Evolutionary conservation across 768 basidiomycete genomes (phyloP), one percentile per base, ranked within the genome.

Genomic region (Lentinula sp.): DNA sequence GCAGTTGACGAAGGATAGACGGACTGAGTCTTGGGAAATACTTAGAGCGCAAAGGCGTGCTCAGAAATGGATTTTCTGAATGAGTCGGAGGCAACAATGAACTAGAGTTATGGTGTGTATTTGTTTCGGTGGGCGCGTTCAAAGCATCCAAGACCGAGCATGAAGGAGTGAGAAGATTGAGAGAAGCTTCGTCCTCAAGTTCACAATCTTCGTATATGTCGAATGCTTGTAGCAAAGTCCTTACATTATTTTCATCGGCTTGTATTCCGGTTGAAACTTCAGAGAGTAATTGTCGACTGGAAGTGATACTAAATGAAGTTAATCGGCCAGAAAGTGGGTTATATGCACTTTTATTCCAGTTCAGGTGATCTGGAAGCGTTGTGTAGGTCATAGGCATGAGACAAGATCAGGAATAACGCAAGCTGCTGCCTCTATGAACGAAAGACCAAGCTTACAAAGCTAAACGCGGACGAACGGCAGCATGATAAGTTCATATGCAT

Each of bases 21-120:
- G 59, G 59, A 40, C 48, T 60, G 48, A 60, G 59, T n/a, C 16
- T 34, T 2, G 32, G 9, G 23, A 60, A 60, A 21, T 60, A 43
- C 37, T 60, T 60, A 10, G 31, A 9, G 4, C 59, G 45, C 18
- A 52, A 40, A 49, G 59, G 59, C 2, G 57, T 59, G 11, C 10
- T n/a, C 21, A 60, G 49, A 15, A 60, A 60, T 23, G 59, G 15
- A 28, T 60, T 35, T 58, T 46, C 57, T 13, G 39, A 28, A 37
- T 49, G 28, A 18, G n/a, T 49, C 9, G 40, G 28, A 32, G 42
- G 23, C 15, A 28, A 40, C 3, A 6, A 18, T 28, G 18, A 46
- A 45, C 18, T 46, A 18, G 32, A 58, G 35, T 55, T 13, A 8
- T 23, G 18, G 37, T 9, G 31, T 13, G 37, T n/a, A 40, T 23